These are phyloP conservation scores for Stropharia rugosoannulata DNA, from an alignment of 768 basidiomycete species.

Conservation along the genomic window DNA sequence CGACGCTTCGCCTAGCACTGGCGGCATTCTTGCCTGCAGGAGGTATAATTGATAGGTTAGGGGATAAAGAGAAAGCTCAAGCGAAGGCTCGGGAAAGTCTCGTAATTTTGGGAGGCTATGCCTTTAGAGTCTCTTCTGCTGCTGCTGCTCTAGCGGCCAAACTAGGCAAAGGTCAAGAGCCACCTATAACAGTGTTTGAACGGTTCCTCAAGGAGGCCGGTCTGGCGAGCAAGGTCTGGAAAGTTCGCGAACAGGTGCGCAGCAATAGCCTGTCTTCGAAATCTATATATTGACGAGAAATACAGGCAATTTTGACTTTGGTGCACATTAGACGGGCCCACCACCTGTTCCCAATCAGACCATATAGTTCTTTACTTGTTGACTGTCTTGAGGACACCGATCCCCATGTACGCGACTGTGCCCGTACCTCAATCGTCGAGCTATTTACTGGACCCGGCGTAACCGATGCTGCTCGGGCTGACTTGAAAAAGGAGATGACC, in stretches of 20 bases:
- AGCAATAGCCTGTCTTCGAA: neutral
- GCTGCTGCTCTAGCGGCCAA: constrained; percentile 42
- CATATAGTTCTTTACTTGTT: constrained; percentile 79
- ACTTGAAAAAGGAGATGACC: constrained; percentile 88
- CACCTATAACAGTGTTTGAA: constrained; percentile 70
- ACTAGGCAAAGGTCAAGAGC: constrained; percentile 65
- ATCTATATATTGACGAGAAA: neutral
- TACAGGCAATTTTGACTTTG: constrained; percentile 61
- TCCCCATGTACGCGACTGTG: constrained; percentile 83
- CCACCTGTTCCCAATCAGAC: constrained; percentile 75
- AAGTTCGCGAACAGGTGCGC: constrained; percentile 83
- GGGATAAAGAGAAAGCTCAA: constrained; percentile 75
- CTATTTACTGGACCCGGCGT: constrained; percentile 85
- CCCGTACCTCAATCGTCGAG: constrained; percentile 76
- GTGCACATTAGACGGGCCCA: constrained; percentile 72
- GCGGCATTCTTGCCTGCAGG: constrained; percentile 70
- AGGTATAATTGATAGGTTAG: constrained; percentile 80
- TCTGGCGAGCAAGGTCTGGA: constrained; percentile 79
- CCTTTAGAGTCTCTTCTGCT: constrained; percentile 54
- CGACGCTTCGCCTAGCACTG: constrained; percentile 66
- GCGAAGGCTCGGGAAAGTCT: constrained; percentile 75
- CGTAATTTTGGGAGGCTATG: constrained; percentile 71
- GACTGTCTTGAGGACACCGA: constrained; percentile 90
- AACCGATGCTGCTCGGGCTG: constrained; percentile 83
- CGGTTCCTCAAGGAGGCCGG: constrained; percentile 69